Evolutionary conservation across 495 filamentous ascomycete genomes (phyloP), one percentile per base, ranked within the genome.

Genomic region (Aspergillus kassunensis): DNA sequence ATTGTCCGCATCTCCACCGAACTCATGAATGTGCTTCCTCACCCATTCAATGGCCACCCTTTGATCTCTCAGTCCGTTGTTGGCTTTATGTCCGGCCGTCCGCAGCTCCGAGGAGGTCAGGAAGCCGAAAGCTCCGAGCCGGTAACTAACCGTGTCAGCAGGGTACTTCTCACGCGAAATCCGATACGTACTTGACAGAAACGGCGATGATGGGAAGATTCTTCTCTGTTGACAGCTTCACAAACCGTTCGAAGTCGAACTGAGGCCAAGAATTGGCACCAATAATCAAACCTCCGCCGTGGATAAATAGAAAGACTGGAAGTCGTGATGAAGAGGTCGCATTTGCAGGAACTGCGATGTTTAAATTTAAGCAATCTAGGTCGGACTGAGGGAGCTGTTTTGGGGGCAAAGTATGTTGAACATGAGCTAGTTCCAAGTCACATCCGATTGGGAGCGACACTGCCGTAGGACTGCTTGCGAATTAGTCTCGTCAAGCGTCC

Each of bases 1-100:
- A 53, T 85, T 83, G 6, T 75, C 60, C 1, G 85, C 82, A 53
- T 89, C 80, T 21, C 86, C 86, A 21, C 85, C 86, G 57, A 90
- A 89, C 45, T 63, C 60, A 8, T 45, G 36, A 21, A 72, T 72
- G 41, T 72, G 55, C 21, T 58, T 69, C 15, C 59, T 60, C 12
- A 70, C 67, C 69, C 69, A 72, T 40, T 61, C 46, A 18, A 72
- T 44, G 0, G 69, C 67, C 12, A 60, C 58, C 15, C 58, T 47
- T 44, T 71, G 68, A 37, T 71, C 68, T n/a, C 66, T 53, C 8
- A 71, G 60, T 15, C 66, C 68, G 36, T 68, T 68, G 42, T 71
- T 71, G 5, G 65, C 56, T 37, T 61, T 59, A 42, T 66, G 66
- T 3, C 67, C 65, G 9, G 61, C 58, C 9, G 57, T 41, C 11